Evolutionary conservation across 2,329 filamentous ascomycete genomes (phyloP).

Genomic region (Akanthomyces lecanii): DNA sequence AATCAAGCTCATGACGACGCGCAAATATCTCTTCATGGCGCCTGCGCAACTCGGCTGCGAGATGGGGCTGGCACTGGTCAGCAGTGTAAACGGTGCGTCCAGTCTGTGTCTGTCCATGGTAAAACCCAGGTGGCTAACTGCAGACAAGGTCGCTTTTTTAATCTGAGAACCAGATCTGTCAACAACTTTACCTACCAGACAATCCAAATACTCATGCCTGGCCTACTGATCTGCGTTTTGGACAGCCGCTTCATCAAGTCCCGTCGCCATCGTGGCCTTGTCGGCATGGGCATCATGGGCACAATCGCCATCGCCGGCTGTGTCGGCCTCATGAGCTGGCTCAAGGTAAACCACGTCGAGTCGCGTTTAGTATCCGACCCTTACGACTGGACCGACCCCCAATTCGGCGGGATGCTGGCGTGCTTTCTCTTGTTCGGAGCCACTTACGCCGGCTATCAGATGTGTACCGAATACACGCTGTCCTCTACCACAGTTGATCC

Average conservation of each 20-base stretch:
- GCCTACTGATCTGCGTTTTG: constrained; percentile 9
- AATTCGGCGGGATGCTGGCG: background rate
- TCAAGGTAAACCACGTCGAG: background rate
- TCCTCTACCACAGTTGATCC: constrained; percentile 8
- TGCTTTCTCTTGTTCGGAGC: constrained; percentile 10
- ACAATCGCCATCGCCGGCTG: constrained; percentile 6
- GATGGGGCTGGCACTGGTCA: constrained; percentile 9
- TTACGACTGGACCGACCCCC: constrained; percentile 1
- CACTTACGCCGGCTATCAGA: constrained; percentile 12
- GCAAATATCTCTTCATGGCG: constrained; percentile 11
- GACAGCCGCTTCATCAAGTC: constrained; percentile 1
- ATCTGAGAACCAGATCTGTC: constrained; percentile 2
- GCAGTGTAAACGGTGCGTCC: constrained; percentile 10
- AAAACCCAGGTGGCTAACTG: background rate
- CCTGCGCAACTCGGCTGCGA: constrained; percentile 13
- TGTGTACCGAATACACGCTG: constrained; percentile 12
- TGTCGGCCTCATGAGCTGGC: constrained; percentile 6
- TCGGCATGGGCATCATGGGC: constrained; percentile 9
- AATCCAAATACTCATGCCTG: constrained; percentile 11
- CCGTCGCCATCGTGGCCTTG: constrained; percentile 4
- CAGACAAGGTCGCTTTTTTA: background rate
- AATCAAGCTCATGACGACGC: constrained; percentile 10
- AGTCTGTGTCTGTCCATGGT: background rate
- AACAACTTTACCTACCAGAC: constrained; percentile 7
- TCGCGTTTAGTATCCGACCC: background rate